These are phyloP conservation scores for Epipyxis sp. DNA, from an alignment of 108 stramenopile species.

Conservation along the genomic window DNA sequence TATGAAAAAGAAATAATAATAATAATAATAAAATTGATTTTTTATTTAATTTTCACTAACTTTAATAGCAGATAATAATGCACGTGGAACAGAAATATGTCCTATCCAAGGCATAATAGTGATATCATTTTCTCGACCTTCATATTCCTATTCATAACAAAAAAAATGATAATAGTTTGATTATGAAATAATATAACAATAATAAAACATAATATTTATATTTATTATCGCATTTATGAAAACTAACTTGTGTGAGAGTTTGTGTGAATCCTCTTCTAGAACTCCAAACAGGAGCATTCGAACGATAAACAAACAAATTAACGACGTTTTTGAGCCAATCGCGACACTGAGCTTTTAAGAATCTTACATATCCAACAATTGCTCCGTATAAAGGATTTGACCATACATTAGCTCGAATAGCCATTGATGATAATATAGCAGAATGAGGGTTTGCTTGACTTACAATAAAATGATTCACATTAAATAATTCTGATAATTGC, in stretches of 20 bases:
- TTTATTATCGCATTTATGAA: no score
- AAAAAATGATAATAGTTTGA: background rate
- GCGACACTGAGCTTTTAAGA: conserved; percentile 76
- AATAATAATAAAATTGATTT: no score
- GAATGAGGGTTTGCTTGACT: conserved; percentile 92
- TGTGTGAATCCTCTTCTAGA: conserved; percentile 14
- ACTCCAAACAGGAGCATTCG: conserved; percentile 20
- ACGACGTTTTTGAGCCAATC: conserved; percentile 32
- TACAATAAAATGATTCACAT: conserved; percentile 95
- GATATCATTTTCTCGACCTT: conserved; percentile 88
- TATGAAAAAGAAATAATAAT: no score
- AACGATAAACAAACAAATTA: conserved; percentile 7
- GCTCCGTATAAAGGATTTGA: conserved; percentile 69
- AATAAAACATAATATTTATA: background rate
- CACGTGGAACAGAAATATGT: conserved; percentile 70
- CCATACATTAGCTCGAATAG: conserved; percentile 65
- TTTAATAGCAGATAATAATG: conserved; percentile 67
- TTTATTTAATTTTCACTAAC: background rate
- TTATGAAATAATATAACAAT: no score
- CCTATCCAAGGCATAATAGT: conserved; percentile 86
- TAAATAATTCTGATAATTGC: conserved; percentile 96
- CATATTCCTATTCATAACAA: conserved; percentile 69
- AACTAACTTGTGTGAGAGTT: conserved; percentile 19
- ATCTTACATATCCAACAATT: conserved; percentile 70
- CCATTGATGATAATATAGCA: conserved; percentile 78